These are phyloP conservation scores for Tolypocladium pustulatum DNA, from an alignment of 2,329 filamentous ascomycete genomes.

Conservation along the genomic window DNA sequence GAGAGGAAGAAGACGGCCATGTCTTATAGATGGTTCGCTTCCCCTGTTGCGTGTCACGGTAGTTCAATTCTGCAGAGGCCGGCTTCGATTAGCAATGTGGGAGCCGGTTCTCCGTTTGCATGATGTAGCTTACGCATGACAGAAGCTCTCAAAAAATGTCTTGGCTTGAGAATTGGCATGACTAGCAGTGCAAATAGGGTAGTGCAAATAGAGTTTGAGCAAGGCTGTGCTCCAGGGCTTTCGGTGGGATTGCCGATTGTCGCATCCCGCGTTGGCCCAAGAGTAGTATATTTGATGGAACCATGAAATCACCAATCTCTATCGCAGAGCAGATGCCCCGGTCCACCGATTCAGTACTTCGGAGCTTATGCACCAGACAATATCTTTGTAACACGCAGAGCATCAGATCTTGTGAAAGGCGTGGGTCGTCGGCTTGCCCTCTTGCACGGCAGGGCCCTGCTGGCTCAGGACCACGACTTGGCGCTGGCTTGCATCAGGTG, in stretches of 20 bases:
- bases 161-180: background rate
- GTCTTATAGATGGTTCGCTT: background rate
- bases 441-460: background rate
- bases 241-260: background rate
- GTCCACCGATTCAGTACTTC: background rate
- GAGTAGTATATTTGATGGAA: background rate
- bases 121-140: background rate
- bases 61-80: background rate
- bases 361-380: background rate
- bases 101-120: background rate
- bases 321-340: background rate
- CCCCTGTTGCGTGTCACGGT: background rate
- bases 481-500: too few species aligned
- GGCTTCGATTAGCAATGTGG: background rate
- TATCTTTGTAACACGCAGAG: background rate
- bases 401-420: background rate
- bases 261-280: background rate
- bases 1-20: background rate
- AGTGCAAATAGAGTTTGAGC: background rate
- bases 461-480: background rate
- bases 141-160: background rate
- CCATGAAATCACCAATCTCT: background rate
- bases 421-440: background rate
- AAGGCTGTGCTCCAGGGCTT: background rate
- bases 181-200: background rate